Evolutionary conservation across 768 basidiomycete genomes (phyloP).

Genomic region (Tylopilus rubrobrunneus): DNA sequence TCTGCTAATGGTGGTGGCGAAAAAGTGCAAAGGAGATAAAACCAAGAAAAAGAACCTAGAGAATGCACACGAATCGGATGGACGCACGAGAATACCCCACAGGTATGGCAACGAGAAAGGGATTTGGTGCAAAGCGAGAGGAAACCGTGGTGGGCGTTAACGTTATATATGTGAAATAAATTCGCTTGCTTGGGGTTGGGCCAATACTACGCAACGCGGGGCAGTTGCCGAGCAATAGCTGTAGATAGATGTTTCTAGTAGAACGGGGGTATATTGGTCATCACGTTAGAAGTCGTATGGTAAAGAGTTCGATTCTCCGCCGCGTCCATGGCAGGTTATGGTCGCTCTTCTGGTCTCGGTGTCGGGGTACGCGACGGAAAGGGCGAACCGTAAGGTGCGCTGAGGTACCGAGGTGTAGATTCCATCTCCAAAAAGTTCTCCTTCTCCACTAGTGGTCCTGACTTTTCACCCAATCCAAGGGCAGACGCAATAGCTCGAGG

Average conservation of each 20-base stretch:
- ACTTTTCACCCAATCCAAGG: slow-evolving; percentile 38
- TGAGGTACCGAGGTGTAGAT: slow-evolving; percentile 44
- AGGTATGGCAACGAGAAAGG: slow-evolving; percentile 16
- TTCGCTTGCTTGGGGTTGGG: slow-evolving; percentile 26
- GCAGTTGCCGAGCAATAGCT: slow-evolving; percentile 31
- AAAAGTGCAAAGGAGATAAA: slow-evolving; percentile 12
- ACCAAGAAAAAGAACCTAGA: slow-evolving; percentile 25
- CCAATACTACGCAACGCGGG: slow-evolving; percentile 21
- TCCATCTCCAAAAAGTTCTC: slow-evolving; percentile 39
- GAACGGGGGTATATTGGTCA: slow-evolving; percentile 32
- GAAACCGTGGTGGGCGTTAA: slow-evolving; percentile 26
- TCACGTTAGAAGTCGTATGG: slow-evolving; percentile 34
- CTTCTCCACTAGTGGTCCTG: slow-evolving; percentile 23
- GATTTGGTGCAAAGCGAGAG: slow-evolving; percentile 23
- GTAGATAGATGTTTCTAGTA: slow-evolving; percentile 31
- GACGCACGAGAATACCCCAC: slow-evolving; percentile 19
- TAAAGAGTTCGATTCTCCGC: slow-evolving; percentile 22
- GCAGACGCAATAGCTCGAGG: slow-evolving; percentile 49
- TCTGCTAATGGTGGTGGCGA: slow-evolving; percentile 5
- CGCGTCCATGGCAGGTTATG: slow-evolving; percentile 19
- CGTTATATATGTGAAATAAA: slow-evolving; percentile 36
- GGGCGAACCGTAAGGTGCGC: slow-evolving; percentile 48
- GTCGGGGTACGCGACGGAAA: slow-evolving; percentile 48
- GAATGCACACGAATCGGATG: slow-evolving; percentile 14
- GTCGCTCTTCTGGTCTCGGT: slow-evolving; percentile 34